phyloP scores from a whole-genome alignment of 257 asterid genomes.

The Fraxinus cuspidata region DNA sequence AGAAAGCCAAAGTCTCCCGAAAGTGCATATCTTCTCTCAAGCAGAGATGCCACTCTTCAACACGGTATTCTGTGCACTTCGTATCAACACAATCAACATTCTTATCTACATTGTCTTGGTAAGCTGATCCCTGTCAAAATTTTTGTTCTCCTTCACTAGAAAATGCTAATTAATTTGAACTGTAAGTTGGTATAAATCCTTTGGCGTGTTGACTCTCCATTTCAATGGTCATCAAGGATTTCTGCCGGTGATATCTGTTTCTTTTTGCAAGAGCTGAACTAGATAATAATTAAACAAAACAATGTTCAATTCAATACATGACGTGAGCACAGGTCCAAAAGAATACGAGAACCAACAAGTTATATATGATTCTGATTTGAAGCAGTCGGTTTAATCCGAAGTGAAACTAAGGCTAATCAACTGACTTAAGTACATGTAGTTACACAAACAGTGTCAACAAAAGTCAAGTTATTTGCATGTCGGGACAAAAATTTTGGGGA shows the following conservation, averaged over 20 bases:
- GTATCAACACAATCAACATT: slow-evolving; percentile 31
- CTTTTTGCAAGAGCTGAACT: slow-evolving; percentile 81
- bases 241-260: slow-evolving; percentile 81
- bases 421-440: not conserved
- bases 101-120: slow-evolving; percentile 30
- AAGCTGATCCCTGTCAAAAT: slow-evolving; percentile 27
- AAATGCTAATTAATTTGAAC: slow-evolving; percentile 44
- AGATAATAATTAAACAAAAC: not conserved
- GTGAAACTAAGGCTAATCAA: not conserved
- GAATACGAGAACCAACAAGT: not conserved
- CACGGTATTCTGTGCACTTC: slow-evolving; percentile 12
- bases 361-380: not conserved
- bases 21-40: slow-evolving; percentile 19
- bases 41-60: slow-evolving; percentile 10
- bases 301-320: not conserved
- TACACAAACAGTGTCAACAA: not conserved
- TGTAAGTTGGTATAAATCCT: slow-evolving; percentile 81
- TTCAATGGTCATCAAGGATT: slow-evolving; percentile 82
- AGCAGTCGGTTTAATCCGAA: not conserved
- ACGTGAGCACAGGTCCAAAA: not conserved
- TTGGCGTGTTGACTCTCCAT: slow-evolving; percentile 99
- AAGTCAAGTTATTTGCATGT: not conserved
- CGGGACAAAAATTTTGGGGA: not conserved
- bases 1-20: slow-evolving; percentile 4
- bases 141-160: slow-evolving; percentile 14